Evolutionary conservation across 768 basidiomycete genomes (phyloP), one percentile per base, ranked within the genome.

Genomic region (Tricholoma furcatifolium): DNA sequence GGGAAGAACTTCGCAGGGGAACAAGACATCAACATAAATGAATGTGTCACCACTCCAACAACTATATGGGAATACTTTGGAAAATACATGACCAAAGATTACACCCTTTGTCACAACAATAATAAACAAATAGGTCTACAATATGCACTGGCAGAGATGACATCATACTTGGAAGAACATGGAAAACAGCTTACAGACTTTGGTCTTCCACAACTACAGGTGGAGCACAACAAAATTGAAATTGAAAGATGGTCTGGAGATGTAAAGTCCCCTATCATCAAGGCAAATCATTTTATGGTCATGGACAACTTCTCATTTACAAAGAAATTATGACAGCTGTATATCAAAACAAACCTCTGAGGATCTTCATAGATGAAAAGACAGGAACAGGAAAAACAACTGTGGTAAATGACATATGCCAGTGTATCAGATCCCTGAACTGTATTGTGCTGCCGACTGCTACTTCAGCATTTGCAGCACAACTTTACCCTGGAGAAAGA

Each of bases 391-490:
- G n/a, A n/a, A n/a, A n/a, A n/a, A n/a, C n/a, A n/a, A n/a, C n/a
- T 42, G 17, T 42, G 10, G 40, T 42, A 6, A 12, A 42, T 18
- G 40, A n/a, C 21, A 10, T 42, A 15, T 36, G 24, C 43, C 23
- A 31, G 30, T 17, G 27, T 17, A 21, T 56, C 18, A 34, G 51
- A 41, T 41, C 51, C 21, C n/a, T 30, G 27, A 21, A 23, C 2
- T 32, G 24, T 23, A 56, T 52, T 8, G 34, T 51, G 14, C 43
- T 56, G n/a, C 10, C n/a, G 42, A 32, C 27, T 38, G 47, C 45
- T 12, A 51, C 55, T 6, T 45, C 34, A 23, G 55, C 55, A 6
- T 40, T 56, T n/a, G 51, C 55, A n/a, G 55, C 51, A 2, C 18
- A 42, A 8, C 55, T 56, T 27, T 39, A 56, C 24, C 10, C 45